A percentile compares a stretch with the other conserved stretches of the same genome.
These are phyloP conservation scores for Xylariales sp. DNA, from an alignment of 2,329 filamentous ascomycete genomes.

Conservation along the genomic window DNA sequence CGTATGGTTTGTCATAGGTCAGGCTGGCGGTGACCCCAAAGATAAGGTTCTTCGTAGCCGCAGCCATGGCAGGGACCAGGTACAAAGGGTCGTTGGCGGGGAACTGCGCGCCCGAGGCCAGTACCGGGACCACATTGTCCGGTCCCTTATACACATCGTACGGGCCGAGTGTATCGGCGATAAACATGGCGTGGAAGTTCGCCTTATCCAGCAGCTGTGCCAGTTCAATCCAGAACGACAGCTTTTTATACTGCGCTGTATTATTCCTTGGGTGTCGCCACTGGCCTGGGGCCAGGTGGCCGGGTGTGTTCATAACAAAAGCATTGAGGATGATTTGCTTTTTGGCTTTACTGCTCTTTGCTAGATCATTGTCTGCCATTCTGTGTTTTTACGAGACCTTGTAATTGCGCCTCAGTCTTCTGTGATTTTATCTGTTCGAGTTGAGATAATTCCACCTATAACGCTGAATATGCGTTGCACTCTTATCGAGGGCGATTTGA, in stretches of 20 bases:
- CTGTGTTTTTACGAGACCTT: too few species aligned
- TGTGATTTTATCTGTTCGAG: too few species aligned
- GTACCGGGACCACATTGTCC: conserved; percentile 40
- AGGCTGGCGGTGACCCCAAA: conserved; percentile 61
- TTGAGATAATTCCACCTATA: too few species aligned
- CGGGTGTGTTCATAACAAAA: conserved; percentile 61
- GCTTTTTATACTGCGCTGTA: conserved; percentile 53
- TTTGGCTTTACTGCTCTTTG: conserved; percentile 24
- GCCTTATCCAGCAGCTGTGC: conserved; percentile 57
- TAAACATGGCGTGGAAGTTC: conserved; percentile 59
- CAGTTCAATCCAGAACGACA: conserved; percentile 60
- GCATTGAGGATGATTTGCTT: conserved; percentile 59
- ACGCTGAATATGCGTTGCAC: too few species aligned
- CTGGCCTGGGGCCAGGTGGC: conserved; percentile 59
- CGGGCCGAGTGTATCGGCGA: conserved; percentile 61
- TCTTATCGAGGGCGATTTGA: too few species aligned
- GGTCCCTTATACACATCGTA: conserved; percentile 56
- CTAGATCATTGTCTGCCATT: too few species aligned
- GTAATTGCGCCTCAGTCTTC: too few species aligned
- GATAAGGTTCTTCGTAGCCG: conserved; percentile 58
- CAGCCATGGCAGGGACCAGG: conserved; percentile 61
- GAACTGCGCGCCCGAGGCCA: conserved; percentile 57
- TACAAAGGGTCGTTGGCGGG: conserved; percentile 56
- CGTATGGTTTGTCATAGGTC: conserved; percentile 57
- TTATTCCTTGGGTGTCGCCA: conserved; percentile 61